Evolutionary conservation across 805 yeast genomes (phyloP), one percentile per base, ranked within the genome.

Genomic region (Starmerella sp.): DNA sequence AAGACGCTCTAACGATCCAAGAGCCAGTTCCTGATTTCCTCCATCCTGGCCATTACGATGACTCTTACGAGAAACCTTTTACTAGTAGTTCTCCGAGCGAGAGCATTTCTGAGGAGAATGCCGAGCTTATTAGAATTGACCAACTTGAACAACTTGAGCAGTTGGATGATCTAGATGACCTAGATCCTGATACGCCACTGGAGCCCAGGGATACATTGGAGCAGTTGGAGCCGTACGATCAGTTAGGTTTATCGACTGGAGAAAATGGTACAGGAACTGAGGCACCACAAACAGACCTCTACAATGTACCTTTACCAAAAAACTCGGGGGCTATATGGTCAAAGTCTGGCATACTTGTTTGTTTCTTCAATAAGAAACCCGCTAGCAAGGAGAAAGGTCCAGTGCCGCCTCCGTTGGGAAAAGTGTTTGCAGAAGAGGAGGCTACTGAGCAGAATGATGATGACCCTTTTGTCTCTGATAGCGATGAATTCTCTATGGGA

Each of bases 301-400:
- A 87, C 65, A 82, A 87, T 42, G 86, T 95, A 0, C 97, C 97
- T 0, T 77, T 90, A 13, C 96, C 97, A 0, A 89, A 86, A 65
- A 93, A 89, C 9, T 90, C 96, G 71, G 96, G 96, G 9, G 96
- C 95, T 0, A 73, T 80, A 1, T 90, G 96, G 96, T 76, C 95
- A 0, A 76, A 80, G 11, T 77, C 79, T 3, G 96, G 96, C 0
- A 80, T 80, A 56, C 71, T 90, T 51, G 83, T 90, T 1, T 86
- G 95, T 65, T 90, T 90, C 63, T 88, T 87, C 69, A 77, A 83
- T 9, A 81, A 57, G 11, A 53, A 53, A 31, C 47, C 53, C 3
- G 39, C 48, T 8, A 31, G 32, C 6, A 39, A 48, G 34, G 59
- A 55, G 5, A 48, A 48, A 5, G 63, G 58, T 2, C 62, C 63